These are phyloP conservation scores for Trametes hirsuta DNA, from an alignment of 1,284 basidiomycete species.

Conservation along the genomic window DNA sequence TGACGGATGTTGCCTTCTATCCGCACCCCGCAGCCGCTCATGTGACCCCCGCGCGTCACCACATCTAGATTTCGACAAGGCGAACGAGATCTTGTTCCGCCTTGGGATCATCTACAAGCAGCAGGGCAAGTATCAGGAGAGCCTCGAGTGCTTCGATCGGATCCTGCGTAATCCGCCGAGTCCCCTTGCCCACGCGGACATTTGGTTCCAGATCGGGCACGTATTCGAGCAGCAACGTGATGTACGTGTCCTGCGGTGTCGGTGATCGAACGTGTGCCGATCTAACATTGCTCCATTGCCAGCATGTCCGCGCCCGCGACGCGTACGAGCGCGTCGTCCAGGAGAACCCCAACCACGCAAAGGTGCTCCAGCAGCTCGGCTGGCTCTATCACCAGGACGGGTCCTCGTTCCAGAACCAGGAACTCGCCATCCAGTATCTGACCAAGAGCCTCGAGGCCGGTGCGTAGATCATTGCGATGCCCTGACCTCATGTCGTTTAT, in stretches of 20 bases:
- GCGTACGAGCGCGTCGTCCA: conserved; percentile 96
- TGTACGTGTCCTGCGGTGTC: conserved; percentile 44
- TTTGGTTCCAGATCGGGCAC: conserved; percentile 99
- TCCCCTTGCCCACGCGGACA: conserved; percentile 95
- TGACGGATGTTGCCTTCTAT: conserved; percentile 12
- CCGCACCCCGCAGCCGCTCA: conserved; percentile 36
- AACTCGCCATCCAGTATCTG: conserved; percentile 90
- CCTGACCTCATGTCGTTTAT: neutral
- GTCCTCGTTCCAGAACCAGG: conserved; percentile 94
- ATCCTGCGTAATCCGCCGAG: conserved; percentile 95
- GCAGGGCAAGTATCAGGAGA: conserved; percentile 89
- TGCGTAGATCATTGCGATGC: conserved; percentile 40
- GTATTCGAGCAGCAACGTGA: conserved; percentile 98
- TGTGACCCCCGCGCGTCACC: conserved; percentile 28
- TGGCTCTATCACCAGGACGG: conserved; percentile 97
- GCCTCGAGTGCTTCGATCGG: conserved; percentile 91
- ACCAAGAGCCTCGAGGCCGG: conserved; percentile 95
- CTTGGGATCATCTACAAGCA: conserved; percentile 99
- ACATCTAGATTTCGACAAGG: conserved; percentile 90
- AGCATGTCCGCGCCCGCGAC: conserved; percentile 91
- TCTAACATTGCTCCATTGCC: conserved; percentile 20
- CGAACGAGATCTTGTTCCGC: conserved; percentile 98
- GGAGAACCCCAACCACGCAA: conserved; percentile 94
- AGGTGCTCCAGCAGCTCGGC: conserved; percentile 97
- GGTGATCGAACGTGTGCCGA: conserved; percentile 6